phyloP scores from a whole-genome alignment of 805 yeast species.

The Yamadazyma ubonensis region DNA sequence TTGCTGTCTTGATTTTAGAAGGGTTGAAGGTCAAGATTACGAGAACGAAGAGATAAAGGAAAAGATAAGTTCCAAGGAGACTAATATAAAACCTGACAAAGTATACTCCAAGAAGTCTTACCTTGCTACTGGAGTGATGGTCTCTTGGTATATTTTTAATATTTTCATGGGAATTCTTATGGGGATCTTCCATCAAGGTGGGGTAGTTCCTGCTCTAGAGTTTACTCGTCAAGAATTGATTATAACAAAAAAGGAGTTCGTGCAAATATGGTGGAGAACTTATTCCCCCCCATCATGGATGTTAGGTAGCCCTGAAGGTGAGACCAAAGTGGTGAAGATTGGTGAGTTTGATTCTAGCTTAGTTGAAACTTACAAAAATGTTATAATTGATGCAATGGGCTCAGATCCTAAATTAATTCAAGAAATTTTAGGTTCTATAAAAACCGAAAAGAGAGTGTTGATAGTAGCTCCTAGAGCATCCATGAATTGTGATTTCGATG shows the following conservation, averaged over 20 bases:
- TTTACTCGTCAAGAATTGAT: slow-evolving; percentile 26
- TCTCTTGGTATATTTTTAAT: slow-evolving; percentile 68
- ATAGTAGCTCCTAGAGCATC: slow-evolving; percentile 45
- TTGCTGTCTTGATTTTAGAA: slow-evolving; percentile 50
- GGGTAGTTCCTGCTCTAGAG: slow-evolving; percentile 68
- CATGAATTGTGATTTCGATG: slow-evolving; percentile 19
- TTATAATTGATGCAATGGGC: slow-evolving; percentile 53
- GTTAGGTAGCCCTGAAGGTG: slow-evolving; percentile 32
- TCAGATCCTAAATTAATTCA: slow-evolving; percentile 23
- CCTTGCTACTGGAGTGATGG: slow-evolving; percentile 20
- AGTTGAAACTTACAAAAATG: slow-evolving; percentile 10
- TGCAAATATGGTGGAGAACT: slow-evolving; percentile 87
- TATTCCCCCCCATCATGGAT: slow-evolving; percentile 94
- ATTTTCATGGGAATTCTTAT: slow-evolving; percentile 54
- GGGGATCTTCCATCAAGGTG: slow-evolving; percentile 90
- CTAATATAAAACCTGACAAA: slow-evolving; percentile 10
- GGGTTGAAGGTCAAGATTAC: slow-evolving; percentile 7
- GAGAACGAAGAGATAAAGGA: slow-evolving; percentile 12
- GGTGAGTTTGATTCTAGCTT: slow-evolving; percentile 7
- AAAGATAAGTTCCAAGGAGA: slow-evolving; percentile 9
- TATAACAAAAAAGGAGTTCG: slow-evolving; percentile 17
- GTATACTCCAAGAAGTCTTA: slow-evolving; percentile 8
- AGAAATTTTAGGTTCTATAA: slow-evolving; percentile 8
- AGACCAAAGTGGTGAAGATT: slow-evolving; percentile 8
- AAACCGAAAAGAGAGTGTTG: slow-evolving; percentile 13